Evolutionary conservation across 139 green algal species (phyloP).

Genomic region (Chlorella sp.): DNA sequence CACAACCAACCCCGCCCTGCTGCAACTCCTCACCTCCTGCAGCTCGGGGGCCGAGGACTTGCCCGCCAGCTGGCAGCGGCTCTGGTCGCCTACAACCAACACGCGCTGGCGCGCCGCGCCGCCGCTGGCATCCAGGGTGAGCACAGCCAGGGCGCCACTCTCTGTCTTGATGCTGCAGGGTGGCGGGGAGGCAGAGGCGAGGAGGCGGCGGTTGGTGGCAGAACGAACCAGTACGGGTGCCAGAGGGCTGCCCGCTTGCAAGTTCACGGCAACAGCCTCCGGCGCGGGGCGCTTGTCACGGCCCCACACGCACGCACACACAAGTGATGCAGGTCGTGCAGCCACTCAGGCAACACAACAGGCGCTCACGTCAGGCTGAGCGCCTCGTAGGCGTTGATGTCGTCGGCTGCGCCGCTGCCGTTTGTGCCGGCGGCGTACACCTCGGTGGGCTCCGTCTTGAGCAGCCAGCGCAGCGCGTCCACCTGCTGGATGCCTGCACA

Average conservation of each 20-base stretch:
- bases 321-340: no score
- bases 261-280: no score
- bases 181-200: not conserved
- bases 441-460: not conserved
- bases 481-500: conserved; percentile 16
- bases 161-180: not conserved
- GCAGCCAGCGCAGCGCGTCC: not conserved
- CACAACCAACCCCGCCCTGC: no score
- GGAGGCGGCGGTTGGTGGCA: not conserved
- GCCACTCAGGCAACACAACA: no score
- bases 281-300: no score
- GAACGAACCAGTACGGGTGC: not conserved
- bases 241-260: not conserved
- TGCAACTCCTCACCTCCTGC: not conserved
- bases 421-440: not conserved
- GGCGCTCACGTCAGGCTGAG: not conserved
- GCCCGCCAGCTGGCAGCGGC: not conserved
- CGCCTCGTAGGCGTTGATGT: not conserved
- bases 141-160: not conserved
- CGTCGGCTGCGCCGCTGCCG: not conserved
- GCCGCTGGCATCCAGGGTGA: not conserved
- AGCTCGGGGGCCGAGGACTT: not conserved
- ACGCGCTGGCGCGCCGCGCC: conserved; percentile 1
- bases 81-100: not conserved
- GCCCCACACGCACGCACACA: not conserved